Evolutionary conservation across 192 early-diverging fungal species (phyloP).

Genomic region (Entomortierella lignicola): DNA sequence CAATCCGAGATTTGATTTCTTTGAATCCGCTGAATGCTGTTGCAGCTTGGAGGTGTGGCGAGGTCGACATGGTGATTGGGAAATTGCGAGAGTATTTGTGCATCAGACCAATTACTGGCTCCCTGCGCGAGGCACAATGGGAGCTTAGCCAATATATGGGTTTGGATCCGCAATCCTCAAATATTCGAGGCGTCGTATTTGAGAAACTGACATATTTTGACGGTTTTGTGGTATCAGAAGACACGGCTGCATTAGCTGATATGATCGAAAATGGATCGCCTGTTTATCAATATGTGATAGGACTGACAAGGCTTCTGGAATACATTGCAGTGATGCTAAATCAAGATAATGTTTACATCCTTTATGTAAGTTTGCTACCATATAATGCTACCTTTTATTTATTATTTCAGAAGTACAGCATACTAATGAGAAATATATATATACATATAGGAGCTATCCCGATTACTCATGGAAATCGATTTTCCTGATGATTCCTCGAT

Average conservation of each 20-base stretch:
- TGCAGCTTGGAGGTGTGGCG: constrained; percentile 51
- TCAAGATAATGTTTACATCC: constrained; percentile 47
- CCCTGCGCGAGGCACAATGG: constrained; percentile 36
- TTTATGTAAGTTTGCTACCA: constrained; percentile 47
- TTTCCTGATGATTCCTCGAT: constrained; percentile 40
- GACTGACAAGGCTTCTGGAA: constrained; percentile 47
- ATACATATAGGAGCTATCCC: constrained; percentile 54
- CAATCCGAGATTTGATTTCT: constrained; percentile 53
- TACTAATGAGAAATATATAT: too few relatives aligned
- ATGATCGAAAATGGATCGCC: constrained; percentile 44
- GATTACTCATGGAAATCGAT: constrained; percentile 49
- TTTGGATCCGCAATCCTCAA: constrained; percentile 15
- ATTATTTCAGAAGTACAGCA: too few relatives aligned
- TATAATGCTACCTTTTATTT: too few relatives aligned
- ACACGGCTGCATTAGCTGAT: constrained; percentile 37
- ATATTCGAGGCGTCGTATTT: constrained; percentile 20
- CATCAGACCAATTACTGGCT: background rate
- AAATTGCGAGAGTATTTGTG: constrained; percentile 18
- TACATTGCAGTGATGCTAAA: constrained; percentile 51
- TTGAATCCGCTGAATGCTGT: constrained; percentile 53
- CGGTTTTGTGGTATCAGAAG: constrained; percentile 44
- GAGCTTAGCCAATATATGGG: constrained; percentile 17
- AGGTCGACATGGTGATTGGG: constrained; percentile 39
- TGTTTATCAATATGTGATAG: constrained; percentile 51
- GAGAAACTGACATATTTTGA: constrained; percentile 33